Percentiles rank a stretch among this genome's conserved stretches.
Evolutionary conservation across 225 moss, liverwort and hornwort genomes (phyloP).

Genomic region (Pseudisothecium myosuroides): DNA sequence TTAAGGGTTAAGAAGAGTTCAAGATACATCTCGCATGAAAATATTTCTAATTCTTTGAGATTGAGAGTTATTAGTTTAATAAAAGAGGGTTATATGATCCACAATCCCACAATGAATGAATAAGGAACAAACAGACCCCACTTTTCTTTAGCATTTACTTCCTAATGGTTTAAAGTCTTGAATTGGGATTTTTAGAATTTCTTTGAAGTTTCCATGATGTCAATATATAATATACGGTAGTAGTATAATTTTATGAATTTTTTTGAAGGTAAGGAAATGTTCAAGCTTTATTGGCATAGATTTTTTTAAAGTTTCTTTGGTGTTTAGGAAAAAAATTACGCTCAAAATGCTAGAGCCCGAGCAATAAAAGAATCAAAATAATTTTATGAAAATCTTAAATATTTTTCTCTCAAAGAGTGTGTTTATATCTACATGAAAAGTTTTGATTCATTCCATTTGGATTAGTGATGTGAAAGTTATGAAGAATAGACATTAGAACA

Average conservation of each 20-base stretch:
- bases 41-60: background rate
- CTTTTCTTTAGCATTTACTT: background rate
- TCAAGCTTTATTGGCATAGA: fast-evolving
- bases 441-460: background rate
- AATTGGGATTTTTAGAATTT: background rate
- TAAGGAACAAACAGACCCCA: background rate
- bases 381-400: too few relatives aligned
- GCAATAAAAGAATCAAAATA: too few relatives aligned
- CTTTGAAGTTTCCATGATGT: background rate
- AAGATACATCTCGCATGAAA: background rate
- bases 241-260: background rate
- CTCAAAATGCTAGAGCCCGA: background rate
- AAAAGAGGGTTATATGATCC: background rate
- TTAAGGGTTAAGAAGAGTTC: background rate
- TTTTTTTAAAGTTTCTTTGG: background rate
- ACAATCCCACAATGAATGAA: background rate
- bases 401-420: background rate
- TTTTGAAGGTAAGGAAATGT: background rate
- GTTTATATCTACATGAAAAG: too few relatives aligned
- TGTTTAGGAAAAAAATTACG: fast-evolving
- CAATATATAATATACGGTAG: background rate
- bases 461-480: background rate
- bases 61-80: background rate
- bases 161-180: background rate
- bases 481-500: background rate